Evolutionary conservation across 345 rosid genomes (phyloP), one percentile per base, ranked within the genome.

Genomic region (Cardamine resedifolia): DNA sequence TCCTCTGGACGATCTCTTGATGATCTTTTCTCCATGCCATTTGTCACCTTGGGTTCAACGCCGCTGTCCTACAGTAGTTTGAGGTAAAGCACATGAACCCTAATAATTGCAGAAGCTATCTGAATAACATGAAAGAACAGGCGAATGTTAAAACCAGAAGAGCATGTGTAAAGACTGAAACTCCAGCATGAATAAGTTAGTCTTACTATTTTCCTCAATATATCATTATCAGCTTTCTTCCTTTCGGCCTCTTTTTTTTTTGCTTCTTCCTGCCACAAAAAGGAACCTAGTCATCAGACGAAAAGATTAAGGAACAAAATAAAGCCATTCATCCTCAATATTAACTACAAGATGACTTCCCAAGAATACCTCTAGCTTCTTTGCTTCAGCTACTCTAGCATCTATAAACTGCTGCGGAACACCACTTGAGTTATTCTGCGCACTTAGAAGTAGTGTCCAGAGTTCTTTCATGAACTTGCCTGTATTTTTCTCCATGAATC

Each of bases 41-140:
- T 75, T 56, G 56, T 64, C 66, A 70, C 81, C 86, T 77, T 89
- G 45, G 38, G 74, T 55, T 82, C 87, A 79, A 30, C 87, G 65
- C 78, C 78, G 58, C 83, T 83, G 82, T 91, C 99, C 99, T 96
- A 96, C 98, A 92, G 96, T 84, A 95, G 99, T 92, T 89, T 88
- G 94, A 90, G 92, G 97, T 88, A 92, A 96, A 95, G 99, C 94
- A 90, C 92, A 95, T 95, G 98, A 95, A 86, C 92, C 96, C 96
- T 88, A 88, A 96, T 88, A 92, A 96, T 88, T 87, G 94, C 93
- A 91, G 99, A 90, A 91, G 96, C 80, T 88, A 82, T 96, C 98
- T 92, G 98, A 92, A 77, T 81, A 82, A 81, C 90, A 95, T 84
- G 81, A 79, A 66, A 90, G 86, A 82, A 87, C 87, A 84, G 81